These are phyloP conservation scores for Rhipidocladum racemiflorum DNA, from an alignment of 176 grass and related monocot species.

Conservation along the genomic window DNA sequence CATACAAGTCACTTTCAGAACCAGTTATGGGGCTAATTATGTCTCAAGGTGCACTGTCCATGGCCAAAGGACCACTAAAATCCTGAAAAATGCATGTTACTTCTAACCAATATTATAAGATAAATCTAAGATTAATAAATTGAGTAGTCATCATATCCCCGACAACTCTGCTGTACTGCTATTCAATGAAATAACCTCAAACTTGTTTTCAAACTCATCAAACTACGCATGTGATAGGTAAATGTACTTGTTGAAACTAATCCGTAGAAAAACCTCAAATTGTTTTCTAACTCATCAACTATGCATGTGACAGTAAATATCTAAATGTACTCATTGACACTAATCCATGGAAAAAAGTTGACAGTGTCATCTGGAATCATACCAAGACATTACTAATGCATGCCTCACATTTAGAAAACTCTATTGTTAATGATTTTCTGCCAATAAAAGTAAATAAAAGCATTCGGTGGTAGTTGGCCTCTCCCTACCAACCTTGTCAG, in stretches of 20 bases:
- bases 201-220: background rate
- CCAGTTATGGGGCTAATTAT: constrained; percentile 14
- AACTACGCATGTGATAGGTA: background rate
- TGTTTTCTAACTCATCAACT: background rate
- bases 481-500: background rate
- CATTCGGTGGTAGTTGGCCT: background rate
- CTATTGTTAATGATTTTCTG: background rate
- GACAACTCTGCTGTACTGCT: constrained; percentile 23
- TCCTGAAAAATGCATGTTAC: constrained; percentile 5
- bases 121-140: background rate
- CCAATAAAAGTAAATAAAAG: constrained; percentile 14
- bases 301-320: background rate
- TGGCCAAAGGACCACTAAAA: constrained; percentile 5
- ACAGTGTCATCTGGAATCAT: background rate
- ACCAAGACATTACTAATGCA: background rate
- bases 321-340: background rate
- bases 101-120: background rate
- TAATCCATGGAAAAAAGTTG: background rate
- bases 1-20: constrained; percentile 20
- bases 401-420: background rate
- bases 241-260: background rate
- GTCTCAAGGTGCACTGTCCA: constrained; percentile 10
- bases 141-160: background rate
- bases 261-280: background rate
- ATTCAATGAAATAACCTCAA: constrained; percentile 2